phyloP scores from a whole-genome alignment of 306 rosid species.

The Rubus parviflorus region DNA sequence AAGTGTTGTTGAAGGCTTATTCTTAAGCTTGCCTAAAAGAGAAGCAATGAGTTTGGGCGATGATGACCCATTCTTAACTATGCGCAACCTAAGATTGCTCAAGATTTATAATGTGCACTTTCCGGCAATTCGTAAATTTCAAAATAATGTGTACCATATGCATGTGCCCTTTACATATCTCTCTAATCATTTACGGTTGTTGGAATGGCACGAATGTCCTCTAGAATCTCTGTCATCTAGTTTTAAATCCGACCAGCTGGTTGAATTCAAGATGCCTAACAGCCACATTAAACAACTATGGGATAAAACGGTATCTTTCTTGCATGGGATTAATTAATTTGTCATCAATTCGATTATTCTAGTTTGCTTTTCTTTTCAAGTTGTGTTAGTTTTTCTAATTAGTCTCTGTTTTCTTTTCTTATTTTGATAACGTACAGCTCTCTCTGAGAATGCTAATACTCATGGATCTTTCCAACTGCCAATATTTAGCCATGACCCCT shows the following conservation, averaged over 20 bases:
- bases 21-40: constrained; percentile 1
- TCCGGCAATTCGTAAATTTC: too few species aligned
- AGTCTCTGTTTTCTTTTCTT: not conserved
- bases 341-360: not conserved
- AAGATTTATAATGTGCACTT: not conserved
- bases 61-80: not conserved
- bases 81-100: not conserved
- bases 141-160: too few species aligned
- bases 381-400: not conserved
- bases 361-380: not conserved
- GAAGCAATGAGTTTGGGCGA: too few species aligned
- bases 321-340: not conserved
- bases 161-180: not conserved
- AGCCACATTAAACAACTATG: constrained; percentile 18
- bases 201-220: constrained; percentile 3
- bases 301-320: not conserved
- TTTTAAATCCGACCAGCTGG: not conserved
- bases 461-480: constrained; percentile 5
- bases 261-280: constrained; percentile 12
- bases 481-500: constrained; percentile 1
- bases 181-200: not conserved
- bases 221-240: constrained; percentile 1
- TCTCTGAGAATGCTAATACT: not conserved
- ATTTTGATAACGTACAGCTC: not conserved
- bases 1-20: constrained; percentile 12